These are phyloP conservation scores for Boechera retrofracta DNA, from an alignment of 345 rosid genomes.

Conservation along the genomic window DNA sequence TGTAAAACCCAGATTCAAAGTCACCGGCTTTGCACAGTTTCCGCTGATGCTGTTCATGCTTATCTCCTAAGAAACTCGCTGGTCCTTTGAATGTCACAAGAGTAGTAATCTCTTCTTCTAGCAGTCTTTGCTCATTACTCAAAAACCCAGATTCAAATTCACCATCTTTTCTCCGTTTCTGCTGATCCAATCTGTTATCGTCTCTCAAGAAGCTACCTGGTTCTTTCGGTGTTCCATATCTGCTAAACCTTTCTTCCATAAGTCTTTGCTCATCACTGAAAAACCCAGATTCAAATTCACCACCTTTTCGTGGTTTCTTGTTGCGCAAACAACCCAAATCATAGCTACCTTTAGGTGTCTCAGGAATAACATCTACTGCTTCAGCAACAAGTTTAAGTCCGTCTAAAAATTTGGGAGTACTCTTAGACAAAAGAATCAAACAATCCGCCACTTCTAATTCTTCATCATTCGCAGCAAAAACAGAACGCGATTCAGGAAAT, in stretches of 20 bases:
- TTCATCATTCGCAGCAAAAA: constrained; percentile 47
- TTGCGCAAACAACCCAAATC: constrained; percentile 30
- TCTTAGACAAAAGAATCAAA: constrained; percentile 63
- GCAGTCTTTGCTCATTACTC: constrained; percentile 14
- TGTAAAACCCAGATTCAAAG: constrained; percentile 8
- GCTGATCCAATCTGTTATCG: background rate
- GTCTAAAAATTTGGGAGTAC: constrained; percentile 40
- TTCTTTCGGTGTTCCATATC: background rate
- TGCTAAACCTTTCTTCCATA: constrained; percentile 2
- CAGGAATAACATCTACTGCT: constrained; percentile 38
- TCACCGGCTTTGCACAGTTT: constrained; percentile 23
- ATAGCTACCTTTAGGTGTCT: constrained; percentile 36
- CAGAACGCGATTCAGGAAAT: constrained; percentile 52
- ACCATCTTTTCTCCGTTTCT: background rate
- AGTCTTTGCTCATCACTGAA: background rate
- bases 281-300: constrained; percentile 18
- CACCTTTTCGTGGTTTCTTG: constrained; percentile 37
- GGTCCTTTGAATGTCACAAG: background rate
- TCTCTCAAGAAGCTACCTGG: constrained; percentile 21
- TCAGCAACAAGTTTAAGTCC: constrained; percentile 37
- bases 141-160: background rate
- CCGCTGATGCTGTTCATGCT: background rate
- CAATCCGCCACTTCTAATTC: constrained; percentile 55
- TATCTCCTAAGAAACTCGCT: background rate
- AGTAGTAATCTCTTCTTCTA: constrained; percentile 1